Percentiles rank a stretch among this genome's conserved stretches.
phyloP scores from a whole-genome alignment of 352 stramenopile species.

The Pythium coloratum region DNA sequence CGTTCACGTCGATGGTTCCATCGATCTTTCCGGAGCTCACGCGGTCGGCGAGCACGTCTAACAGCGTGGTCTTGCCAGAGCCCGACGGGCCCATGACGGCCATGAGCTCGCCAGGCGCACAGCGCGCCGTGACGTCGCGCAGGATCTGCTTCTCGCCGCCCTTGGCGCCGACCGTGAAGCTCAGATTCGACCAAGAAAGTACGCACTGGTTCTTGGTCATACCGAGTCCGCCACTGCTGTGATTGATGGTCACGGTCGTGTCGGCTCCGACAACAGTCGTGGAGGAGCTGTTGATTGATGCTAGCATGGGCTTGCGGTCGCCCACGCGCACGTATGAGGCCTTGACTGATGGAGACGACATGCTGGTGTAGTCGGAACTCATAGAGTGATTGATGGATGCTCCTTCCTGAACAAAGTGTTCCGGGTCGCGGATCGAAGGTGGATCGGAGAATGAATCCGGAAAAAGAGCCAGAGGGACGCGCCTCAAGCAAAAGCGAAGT shows the following conservation, averaged over 20 bases:
- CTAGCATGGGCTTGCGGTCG: conserved; percentile 7
- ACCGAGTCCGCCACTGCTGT: conserved; percentile 6
- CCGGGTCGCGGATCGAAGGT: too few species aligned
- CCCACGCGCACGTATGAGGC: conserved; percentile 18
- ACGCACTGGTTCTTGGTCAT: conserved; percentile 24
- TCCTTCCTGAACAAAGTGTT: too few species aligned
- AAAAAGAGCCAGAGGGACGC: background rate
- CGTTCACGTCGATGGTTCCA: conserved; percentile 57
- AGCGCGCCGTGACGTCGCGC: conserved; percentile 37
- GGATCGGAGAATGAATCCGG: background rate
- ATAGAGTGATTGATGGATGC: background rate
- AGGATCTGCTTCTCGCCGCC: conserved; percentile 25
- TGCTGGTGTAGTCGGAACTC: conserved; percentile 7
- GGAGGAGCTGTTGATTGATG: background rate
- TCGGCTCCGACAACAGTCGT: background rate
- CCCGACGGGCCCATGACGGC: conserved; percentile 42
- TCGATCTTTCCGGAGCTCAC: conserved; percentile 38
- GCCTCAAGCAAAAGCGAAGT: background rate
- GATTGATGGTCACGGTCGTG: background rate
- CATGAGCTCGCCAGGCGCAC: conserved; percentile 33
- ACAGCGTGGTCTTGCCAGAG: conserved; percentile 47
- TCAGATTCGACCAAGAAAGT: conserved; percentile 26
- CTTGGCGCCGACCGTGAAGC: conserved; percentile 19
- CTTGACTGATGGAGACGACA: conserved; percentile 15
- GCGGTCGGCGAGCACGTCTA: conserved; percentile 62